These are phyloP conservation scores for Wickerhamomyces kurtzmanii DNA, from an alignment of 805 yeast genomes.

Conservation along the genomic window DNA sequence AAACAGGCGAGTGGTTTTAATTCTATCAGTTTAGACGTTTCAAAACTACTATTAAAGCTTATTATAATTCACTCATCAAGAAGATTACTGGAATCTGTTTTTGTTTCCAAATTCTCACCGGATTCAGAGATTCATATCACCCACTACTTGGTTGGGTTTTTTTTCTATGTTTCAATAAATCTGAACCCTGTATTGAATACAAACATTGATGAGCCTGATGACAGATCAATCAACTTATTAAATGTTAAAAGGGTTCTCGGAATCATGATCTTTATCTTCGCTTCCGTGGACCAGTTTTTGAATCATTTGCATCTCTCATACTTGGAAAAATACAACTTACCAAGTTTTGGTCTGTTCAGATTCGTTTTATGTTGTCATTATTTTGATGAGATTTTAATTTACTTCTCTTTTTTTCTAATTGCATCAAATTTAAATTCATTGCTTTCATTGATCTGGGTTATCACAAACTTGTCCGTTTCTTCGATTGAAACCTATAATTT, in stretches of 20 bases:
- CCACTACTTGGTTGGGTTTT: constrained; percentile 58
- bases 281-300: constrained; percentile 33
- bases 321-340: constrained; percentile 33
- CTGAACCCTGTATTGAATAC: constrained; percentile 23
- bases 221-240: too few relatives aligned
- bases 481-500: constrained; percentile 41
- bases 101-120: constrained; percentile 34
- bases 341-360: constrained; percentile 38
- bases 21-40: constrained; percentile 13
- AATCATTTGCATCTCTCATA: constrained; percentile 15
- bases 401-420: constrained; percentile 22
- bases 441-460: constrained; percentile 18
- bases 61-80: constrained; percentile 42
- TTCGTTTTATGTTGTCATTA: constrained; percentile 60
- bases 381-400: constrained; percentile 53
- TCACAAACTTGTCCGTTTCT: constrained; percentile 41
- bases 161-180: constrained; percentile 44
- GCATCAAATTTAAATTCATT: constrained; percentile 10
- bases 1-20: constrained; percentile 5
- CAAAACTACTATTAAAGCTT: constrained; percentile 13
- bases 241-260: neutral
- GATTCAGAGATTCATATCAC: constrained; percentile 49
- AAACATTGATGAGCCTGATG: constrained; percentile 7
- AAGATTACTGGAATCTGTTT: constrained; percentile 44
- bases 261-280: constrained; percentile 15